Base-by-base conservation (phyloP, 768 basidiomycete genomes). In the Boletus sp. region DNA sequence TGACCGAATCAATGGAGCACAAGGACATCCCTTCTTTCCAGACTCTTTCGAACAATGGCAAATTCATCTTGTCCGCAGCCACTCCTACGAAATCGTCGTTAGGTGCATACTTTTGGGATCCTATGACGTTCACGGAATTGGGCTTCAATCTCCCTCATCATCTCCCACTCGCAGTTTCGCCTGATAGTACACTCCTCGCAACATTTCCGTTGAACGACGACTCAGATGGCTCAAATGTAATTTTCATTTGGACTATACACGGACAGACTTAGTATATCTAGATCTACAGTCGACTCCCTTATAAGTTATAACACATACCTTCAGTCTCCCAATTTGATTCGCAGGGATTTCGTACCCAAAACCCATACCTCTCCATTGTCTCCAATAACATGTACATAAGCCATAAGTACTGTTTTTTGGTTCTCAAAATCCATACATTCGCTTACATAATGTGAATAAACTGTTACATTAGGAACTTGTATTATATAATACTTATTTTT, bases 41-140 rank as follows among this genome's bases (percentile, higher is more conserved):
- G 15, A 18, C 24, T 4, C 40, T 51, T 24, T 49, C 50, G 5
- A 45, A 33, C 1, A 18, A 30, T 29, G 28, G 39, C 14, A 29
- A 32, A 4, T 56, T 17, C n/a, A 36, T 52, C 37, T n/a, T 56
- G 50, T 28, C 40, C 5, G 20, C 39, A 3, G 40, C 24, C 35
- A 17, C 20, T 36, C 18, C 44, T 9, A 30, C 24, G 14, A 11
- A 40, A 20, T n/a, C 37, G 11, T 29, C 40, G 10, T 24, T 53
- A 35, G 58, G 47, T 18, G 1, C 32, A 36, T 61, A 47, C 41
- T 39, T 55, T 54, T 55, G 39, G 57, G 35, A 59, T 35, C 45
- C 52, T 17, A 17, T 24, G 35, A 51, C 42, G 7, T 60, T 54
- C 20, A 18, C 33, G 11, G 47, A 60, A 45, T 0, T 52, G 12